Evolutionary conservation across 345 rosid species (phyloP), one percentile per base, ranked within the genome.

Genomic region (Camelina neglecta): DNA sequence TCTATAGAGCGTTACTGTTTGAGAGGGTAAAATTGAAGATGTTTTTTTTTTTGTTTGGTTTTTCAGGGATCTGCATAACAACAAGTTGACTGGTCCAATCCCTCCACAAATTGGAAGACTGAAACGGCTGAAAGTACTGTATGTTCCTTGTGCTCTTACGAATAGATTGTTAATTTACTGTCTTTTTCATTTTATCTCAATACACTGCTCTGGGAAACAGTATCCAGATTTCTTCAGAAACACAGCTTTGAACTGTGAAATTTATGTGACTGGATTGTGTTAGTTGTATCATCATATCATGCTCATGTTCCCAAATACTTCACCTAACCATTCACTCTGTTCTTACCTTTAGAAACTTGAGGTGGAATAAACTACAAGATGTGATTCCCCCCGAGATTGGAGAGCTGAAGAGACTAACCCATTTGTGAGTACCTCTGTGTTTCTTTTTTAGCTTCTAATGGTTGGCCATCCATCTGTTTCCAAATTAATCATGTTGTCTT

Each of bases 341-440:
- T 63, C 38, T 80, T 48, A 60, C 42, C 48, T 24, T 13, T 68
- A 93, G 98, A 69, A 93, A 93, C 82, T 82, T 93, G 83, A 88
- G 98, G 85, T 90, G 95, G 97, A 93, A 93, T 79, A 90, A 93
- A 51, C 89, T 93, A 64, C 98, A 93, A 85, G 97, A 93, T 81
- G 87, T 77, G 65, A 85, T 94, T 81, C 98, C 97, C 74, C 84
- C 92, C 0, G 97, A 94, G 81, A 86, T 94, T 69, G 96, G 97
- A 6, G 92, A 88, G 75, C 89, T 94, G 60, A 94, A 92, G 86
- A 90, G 86, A 51, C 82, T 94, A 67, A 92, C 96, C 9, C 96
- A 92, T 85, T 82, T 93, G 97, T 93, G 74, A 90, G 96, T 83
- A 23, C 36, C 56, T 72, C 44, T 41, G 0, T 44, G 33, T 45